Evolutionary conservation across 805 yeast species (phyloP).

Genomic region (Jamesozyma lodderae): DNA sequence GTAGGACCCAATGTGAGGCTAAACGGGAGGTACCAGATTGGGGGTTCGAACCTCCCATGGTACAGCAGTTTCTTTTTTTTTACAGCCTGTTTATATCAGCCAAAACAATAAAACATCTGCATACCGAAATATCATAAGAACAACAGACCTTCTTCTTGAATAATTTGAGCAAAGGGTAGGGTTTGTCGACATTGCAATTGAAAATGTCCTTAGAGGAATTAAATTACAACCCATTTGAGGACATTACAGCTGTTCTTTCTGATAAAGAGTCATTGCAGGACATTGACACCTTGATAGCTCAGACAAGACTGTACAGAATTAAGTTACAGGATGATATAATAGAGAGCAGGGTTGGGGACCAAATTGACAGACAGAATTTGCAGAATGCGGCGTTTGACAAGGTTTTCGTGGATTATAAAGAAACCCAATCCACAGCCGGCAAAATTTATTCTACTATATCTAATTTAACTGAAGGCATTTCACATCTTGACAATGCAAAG

Average conservation of each 20-base stretch:
- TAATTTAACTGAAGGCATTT: slow-evolving; percentile 67
- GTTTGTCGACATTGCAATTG: too few species aligned
- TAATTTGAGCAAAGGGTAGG: too few species aligned
- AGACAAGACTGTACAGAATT: slow-evolving; percentile 43
- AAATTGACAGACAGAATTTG: background rate
- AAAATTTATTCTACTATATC: slow-evolving; percentile 55
- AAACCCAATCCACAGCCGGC: slow-evolving; percentile 77
- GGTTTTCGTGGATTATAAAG: slow-evolving; percentile 42
- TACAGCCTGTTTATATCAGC: too few species aligned
- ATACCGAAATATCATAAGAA: too few species aligned
- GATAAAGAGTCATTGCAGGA: slow-evolving; percentile 43
- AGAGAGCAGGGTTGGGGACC: slow-evolving; percentile 20
- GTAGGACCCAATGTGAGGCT: too few species aligned
- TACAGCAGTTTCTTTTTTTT: too few species aligned
- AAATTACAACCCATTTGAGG: slow-evolving; percentile 46
- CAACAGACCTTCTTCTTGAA: too few species aligned
- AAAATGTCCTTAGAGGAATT: slow-evolving; percentile 28
- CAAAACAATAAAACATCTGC: too few species aligned
- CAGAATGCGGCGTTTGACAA: slow-evolving; percentile 17
- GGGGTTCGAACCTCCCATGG: too few species aligned
- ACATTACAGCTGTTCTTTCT: slow-evolving; percentile 43
- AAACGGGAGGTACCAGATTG: too few species aligned
- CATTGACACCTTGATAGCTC: slow-evolving; percentile 41
- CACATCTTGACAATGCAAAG: slow-evolving; percentile 71
- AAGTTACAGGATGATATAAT: slow-evolving; percentile 40